phyloP scores from a whole-genome alignment of 2,329 filamentous ascomycete genomes.

The Myotisia sp. region DNA sequence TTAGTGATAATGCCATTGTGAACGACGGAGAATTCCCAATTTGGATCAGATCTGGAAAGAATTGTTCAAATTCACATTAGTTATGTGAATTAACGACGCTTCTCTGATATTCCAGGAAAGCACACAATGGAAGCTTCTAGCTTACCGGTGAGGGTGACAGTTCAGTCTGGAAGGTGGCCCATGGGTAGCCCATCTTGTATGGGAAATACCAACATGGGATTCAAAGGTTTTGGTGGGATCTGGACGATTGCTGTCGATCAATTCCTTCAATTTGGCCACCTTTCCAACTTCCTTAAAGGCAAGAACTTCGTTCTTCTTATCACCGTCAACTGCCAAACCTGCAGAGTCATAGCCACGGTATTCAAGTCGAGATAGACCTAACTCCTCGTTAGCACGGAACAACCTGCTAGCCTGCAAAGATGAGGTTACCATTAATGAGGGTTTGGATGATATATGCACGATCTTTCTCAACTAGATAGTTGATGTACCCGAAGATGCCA shows the following conservation, averaged over 20 bases:
- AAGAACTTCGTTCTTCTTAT: constrained; percentile 96
- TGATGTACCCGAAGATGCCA: constrained; percentile 97
- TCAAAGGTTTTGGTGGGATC: constrained; percentile 90
- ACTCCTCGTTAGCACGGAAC: not conserved
- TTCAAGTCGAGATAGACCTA: constrained; percentile 87
- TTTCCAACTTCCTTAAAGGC: constrained; percentile 99
- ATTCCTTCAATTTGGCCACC: constrained; percentile 87
- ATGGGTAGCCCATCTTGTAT: constrained; percentile 98
- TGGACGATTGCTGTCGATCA: constrained; percentile 70
- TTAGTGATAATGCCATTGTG: constrained; percentile 99
- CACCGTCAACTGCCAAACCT: constrained; percentile 85
- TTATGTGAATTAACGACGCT: not conserved
- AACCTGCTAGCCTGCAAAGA: not conserved
- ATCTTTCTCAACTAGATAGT: constrained; percentile 98
- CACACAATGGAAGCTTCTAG: constrained; percentile 8
- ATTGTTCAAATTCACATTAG: constrained; percentile 1
- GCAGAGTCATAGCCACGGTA: constrained; percentile 98
- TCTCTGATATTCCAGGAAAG: not conserved
- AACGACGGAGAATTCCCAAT: constrained; percentile 91
- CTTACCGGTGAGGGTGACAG: constrained; percentile 95
- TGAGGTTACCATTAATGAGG: constrained; percentile 66
- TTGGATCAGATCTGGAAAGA: constrained; percentile 67
- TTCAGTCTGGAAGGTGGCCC: constrained; percentile 84
- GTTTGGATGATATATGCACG: constrained; percentile 92
- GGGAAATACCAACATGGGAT: constrained; percentile 94